Evolutionary conservation across 164 flowering plant genomes (phyloP).

Genomic region (Protea cynaroides): DNA sequence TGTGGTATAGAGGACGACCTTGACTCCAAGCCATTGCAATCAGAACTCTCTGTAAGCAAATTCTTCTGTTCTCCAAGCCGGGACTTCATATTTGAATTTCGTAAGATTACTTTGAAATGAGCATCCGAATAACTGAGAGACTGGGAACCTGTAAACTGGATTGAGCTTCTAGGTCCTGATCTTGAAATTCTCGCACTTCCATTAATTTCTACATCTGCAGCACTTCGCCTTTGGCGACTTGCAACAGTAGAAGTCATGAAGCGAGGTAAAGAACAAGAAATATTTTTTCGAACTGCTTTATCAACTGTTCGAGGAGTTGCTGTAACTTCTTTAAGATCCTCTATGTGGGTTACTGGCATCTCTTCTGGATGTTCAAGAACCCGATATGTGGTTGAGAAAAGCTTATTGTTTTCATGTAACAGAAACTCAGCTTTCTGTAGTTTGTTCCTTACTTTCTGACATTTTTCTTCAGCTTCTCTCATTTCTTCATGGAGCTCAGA

Average conservation of each 20-base stretch:
- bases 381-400: slow-evolving; percentile 24
- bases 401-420: slow-evolving; percentile 42
- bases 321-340: slow-evolving; percentile 20
- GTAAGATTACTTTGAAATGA: slow-evolving; percentile 32
- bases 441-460: slow-evolving; percentile 39
- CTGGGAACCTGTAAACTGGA: slow-evolving; percentile 50
- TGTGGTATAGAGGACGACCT: slow-evolving; percentile 21
- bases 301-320: slow-evolving; percentile 25
- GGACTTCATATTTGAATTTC: slow-evolving; percentile 26
- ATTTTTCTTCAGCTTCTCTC: slow-evolving; percentile 52
- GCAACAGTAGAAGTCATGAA: slow-evolving; percentile 76
- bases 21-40: slow-evolving; percentile 16
- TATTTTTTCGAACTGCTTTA: slow-evolving; percentile 16
- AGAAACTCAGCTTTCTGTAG: slow-evolving; percentile 36
- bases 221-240: slow-evolving; percentile 53
- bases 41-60: slow-evolving; percentile 21
- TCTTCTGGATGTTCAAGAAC: slow-evolving; percentile 23
- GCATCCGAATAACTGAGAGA: slow-evolving; percentile 42
- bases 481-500: slow-evolving; percentile 44
- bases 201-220: slow-evolving; percentile 36
- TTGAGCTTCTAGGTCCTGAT: slow-evolving; percentile 33
- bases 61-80: slow-evolving; percentile 23
- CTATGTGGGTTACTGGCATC: slow-evolving; percentile 18
- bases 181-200: slow-evolving; percentile 29
- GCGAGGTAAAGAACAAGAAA: slow-evolving; percentile 43